Conservation (phyloP, 306 rosid species). For the Trifolium subterraneum region DNA sequence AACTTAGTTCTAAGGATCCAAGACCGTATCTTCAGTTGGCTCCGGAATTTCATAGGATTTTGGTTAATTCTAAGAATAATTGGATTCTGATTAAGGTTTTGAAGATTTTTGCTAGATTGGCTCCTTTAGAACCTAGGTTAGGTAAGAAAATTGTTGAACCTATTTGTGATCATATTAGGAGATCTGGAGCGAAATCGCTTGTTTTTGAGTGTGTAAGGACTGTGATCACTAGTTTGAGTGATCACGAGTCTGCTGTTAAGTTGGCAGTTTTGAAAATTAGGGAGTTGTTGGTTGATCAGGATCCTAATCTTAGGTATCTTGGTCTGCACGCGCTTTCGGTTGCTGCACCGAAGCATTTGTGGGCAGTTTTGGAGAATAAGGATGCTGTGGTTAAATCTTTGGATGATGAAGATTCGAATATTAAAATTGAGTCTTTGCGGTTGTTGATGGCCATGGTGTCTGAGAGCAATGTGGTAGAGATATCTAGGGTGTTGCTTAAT, state of each 20-base stretch:
- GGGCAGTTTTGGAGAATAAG: conserved; percentile 91
- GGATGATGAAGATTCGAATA: conserved; percentile 86
- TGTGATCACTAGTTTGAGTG: conserved; percentile 72
- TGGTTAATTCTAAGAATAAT: conserved; percentile 81
- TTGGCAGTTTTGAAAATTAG: conserved; percentile 65
- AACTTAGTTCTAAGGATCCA: conserved; percentile 72
- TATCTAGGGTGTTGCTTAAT: conserved; percentile 73
- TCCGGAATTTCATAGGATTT: conserved; percentile 78
- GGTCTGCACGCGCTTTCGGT: conserved; percentile 77
- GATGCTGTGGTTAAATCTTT: conserved; percentile 77
- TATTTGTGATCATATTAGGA: conserved; percentile 71
- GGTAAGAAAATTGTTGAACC: conserved; percentile 83
- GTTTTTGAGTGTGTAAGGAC: conserved; percentile 86
- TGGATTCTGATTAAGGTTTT: conserved; percentile 87
- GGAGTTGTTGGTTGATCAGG: conserved; percentile 80
- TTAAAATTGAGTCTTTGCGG: conserved; percentile 74
- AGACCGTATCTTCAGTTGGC: conserved; percentile 83
- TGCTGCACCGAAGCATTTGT: conserved; percentile 59
- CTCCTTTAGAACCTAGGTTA: conserved; percentile 76
- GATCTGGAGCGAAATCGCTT: conserved; percentile 75
- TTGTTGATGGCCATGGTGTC: conserved; percentile 87
- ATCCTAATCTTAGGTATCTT: conserved; percentile 89
- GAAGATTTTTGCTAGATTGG: conserved; percentile 80
- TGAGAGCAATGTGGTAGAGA: conserved; percentile 75
- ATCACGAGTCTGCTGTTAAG: conserved; percentile 70